phyloP scores from a whole-genome alignment of 2,329 filamentous ascomycete species.

The Metarhizium rileyi region DNA sequence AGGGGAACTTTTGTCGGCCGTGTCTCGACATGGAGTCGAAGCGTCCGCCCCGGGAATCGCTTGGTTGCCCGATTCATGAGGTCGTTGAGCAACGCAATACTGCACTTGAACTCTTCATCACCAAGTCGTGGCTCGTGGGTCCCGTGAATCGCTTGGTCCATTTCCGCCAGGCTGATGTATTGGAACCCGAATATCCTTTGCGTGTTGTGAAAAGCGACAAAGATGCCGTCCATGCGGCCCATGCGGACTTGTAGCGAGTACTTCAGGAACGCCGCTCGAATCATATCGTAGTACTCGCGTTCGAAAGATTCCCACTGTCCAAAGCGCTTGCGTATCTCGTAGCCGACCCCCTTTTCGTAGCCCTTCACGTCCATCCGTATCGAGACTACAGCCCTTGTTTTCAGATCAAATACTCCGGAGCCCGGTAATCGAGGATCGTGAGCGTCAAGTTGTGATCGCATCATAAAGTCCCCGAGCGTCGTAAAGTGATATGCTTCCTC shows the following conservation, averaged over 20 bases:
- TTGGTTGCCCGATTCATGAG: conserved; percentile 65
- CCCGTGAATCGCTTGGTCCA: conserved; percentile 86
- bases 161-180: conserved; percentile 76
- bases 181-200: conserved; percentile 96
- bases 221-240: conserved; percentile 97
- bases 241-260: conserved; percentile 95
- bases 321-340: conserved; percentile 68
- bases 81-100: conserved; percentile 69
- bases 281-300: conserved; percentile 95
- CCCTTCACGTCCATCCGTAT: conserved; percentile 77
- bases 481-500: conserved; percentile 84
- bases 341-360: conserved; percentile 68
- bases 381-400: conserved; percentile 83
- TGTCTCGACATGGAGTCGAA: conserved; percentile 78
- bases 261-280: conserved; percentile 85
- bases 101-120: conserved; percentile 76
- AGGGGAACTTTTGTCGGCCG: conserved; percentile 48
- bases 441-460: conserved; percentile 92
- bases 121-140: conserved; percentile 57
- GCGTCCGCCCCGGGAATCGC: conserved; percentile 64
- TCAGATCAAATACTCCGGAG: conserved; percentile 90
- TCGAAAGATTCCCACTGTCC: conserved; percentile 89
- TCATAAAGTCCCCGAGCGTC: conserved; percentile 75
- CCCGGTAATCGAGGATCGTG: conserved; percentile 79
- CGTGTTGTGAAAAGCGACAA: conserved; percentile 92